Evolutionary conservation across 2,329 filamentous ascomycete genomes (phyloP).

Genomic region (Diaporthe citrichinensis): DNA sequence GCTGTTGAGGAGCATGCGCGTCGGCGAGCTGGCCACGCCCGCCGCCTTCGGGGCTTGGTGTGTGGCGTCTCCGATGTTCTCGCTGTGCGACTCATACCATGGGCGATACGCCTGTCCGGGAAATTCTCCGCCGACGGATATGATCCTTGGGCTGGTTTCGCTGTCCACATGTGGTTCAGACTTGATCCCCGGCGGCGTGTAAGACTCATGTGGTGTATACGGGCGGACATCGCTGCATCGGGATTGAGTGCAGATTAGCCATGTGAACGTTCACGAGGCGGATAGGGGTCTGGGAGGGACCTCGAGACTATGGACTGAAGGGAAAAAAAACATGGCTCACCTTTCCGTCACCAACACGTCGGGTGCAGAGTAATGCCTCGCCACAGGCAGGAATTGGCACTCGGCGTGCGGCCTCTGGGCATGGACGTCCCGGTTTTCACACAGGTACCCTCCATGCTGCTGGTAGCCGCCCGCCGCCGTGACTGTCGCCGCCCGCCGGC

Average conservation of each 20-base stretch:
- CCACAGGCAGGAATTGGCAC: constrained; percentile 7
- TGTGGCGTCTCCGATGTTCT: background rate
- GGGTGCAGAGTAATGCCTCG: constrained; percentile 31
- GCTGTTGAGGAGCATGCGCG: background rate
- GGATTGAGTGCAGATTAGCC: background rate
- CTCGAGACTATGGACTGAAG: background rate
- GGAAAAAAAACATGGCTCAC: background rate
- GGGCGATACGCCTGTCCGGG: constrained; percentile 10
- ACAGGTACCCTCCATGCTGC: background rate
- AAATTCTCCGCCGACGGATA: background rate
- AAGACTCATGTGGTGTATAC: background rate
- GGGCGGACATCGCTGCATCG: background rate
- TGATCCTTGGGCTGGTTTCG: constrained; percentile 1
- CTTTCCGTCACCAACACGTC: constrained; percentile 10
- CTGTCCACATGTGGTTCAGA: constrained; percentile 10
- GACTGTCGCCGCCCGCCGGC: constrained; percentile 14
- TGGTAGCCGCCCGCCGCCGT: constrained; percentile 15
- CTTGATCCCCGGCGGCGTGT: constrained; percentile 15
- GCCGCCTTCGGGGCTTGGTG: background rate
- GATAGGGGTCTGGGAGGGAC: too few relatives aligned
- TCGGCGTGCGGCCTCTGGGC: constrained; percentile 1
- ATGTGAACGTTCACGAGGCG: background rate
- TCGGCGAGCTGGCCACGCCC: background rate
- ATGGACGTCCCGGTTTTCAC: background rate
- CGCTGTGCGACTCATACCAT: background rate